phyloP scores from a whole-genome alignment of 1,284 basidiomycete species.

The Cystobasidium slooffiae region DNA sequence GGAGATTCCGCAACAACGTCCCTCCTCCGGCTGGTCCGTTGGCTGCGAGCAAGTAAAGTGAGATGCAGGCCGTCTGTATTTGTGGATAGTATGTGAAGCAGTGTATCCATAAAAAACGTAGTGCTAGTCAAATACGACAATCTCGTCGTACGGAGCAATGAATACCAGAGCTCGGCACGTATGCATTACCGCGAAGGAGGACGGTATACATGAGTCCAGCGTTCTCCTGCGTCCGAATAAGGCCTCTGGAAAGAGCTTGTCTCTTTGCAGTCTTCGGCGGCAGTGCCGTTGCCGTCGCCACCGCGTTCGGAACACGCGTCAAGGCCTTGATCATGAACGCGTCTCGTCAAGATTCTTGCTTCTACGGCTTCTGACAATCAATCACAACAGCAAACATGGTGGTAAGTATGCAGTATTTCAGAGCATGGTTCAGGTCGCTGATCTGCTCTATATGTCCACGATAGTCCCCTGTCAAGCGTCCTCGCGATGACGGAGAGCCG shows the following conservation, averaged over 20 bases:
- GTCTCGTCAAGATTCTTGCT: background rate
- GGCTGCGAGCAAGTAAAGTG: background rate
- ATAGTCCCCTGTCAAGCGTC: constrained; percentile 29
- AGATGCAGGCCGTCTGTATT: background rate
- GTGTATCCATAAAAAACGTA: too few relatives aligned
- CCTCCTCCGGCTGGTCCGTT: constrained; percentile 16
- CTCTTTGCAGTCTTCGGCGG: background rate
- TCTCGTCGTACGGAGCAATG: too few relatives aligned
- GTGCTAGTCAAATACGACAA: too few relatives aligned
- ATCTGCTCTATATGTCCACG: background rate
- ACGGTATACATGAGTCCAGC: too few relatives aligned
- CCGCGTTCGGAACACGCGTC: background rate
- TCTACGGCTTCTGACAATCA: background rate
- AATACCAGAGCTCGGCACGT: too few relatives aligned
- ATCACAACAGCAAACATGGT: constrained; percentile 10
- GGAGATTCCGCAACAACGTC: constrained; percentile 41
- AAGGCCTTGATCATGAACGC: background rate
- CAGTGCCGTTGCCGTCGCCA: too few relatives aligned
- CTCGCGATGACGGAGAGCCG: constrained; percentile 20
- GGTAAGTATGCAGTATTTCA: background rate
- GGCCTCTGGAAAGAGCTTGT: background rate
- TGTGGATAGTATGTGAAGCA: background rate
- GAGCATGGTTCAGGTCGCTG: background rate
- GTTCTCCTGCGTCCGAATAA: too few relatives aligned
- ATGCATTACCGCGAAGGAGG: too few relatives aligned